A percentile compares a stretch with the other conserved stretches of the same genome.
These are phyloP conservation scores for Drechslerella coelobrocha DNA, from an alignment of 2,329 filamentous ascomycete species.

Conservation along the genomic window DNA sequence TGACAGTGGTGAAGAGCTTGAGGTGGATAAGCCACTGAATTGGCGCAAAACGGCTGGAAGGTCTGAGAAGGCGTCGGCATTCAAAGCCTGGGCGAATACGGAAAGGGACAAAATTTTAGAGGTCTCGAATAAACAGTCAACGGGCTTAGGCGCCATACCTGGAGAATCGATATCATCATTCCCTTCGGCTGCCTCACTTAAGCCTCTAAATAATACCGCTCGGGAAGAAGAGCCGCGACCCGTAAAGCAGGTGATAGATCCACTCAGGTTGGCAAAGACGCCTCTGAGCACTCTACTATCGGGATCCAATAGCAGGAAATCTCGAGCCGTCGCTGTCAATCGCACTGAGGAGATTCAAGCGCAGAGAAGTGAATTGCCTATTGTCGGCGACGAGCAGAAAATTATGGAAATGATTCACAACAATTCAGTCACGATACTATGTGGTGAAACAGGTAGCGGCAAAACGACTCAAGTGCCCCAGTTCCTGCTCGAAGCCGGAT, in stretches of 20 bases:
- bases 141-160: slow-evolving; percentile 56
- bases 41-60: slow-evolving; percentile 56
- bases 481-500: slow-evolving; percentile 92
- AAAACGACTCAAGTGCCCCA: slow-evolving; percentile 98
- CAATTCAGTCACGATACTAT: slow-evolving; percentile 86
- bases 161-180: slow-evolving; percentile 57
- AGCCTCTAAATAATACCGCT: slow-evolving; percentile 56
- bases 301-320: slow-evolving; percentile 27
- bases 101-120: slow-evolving; percentile 85
- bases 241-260: slow-evolving; percentile 14
- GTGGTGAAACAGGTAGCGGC: slow-evolving; percentile 92
- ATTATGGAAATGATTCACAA: slow-evolving; percentile 98
- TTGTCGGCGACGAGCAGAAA: slow-evolving; percentile 93
- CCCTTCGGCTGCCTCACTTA: slow-evolving; percentile 56
- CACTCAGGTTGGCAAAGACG: slow-evolving; percentile 27
- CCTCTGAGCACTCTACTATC: slow-evolving; percentile 24
- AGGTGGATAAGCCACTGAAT: slow-evolving; percentile 61
- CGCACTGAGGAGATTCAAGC: slow-evolving; percentile 77
- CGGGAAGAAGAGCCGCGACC: slow-evolving; percentile 39
- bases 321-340: slow-evolving; percentile 48
- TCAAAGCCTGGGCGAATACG: slow-evolving; percentile 90
- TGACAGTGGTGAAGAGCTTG: slow-evolving; percentile 54
- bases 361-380: slow-evolving; percentile 78
- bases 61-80: slow-evolving; percentile 68
- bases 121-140: slow-evolving; percentile 62